Base-by-base conservation (phyloP, 2,329 filamentous ascomycete genomes). In the Dactylellina drechsleri region DNA sequence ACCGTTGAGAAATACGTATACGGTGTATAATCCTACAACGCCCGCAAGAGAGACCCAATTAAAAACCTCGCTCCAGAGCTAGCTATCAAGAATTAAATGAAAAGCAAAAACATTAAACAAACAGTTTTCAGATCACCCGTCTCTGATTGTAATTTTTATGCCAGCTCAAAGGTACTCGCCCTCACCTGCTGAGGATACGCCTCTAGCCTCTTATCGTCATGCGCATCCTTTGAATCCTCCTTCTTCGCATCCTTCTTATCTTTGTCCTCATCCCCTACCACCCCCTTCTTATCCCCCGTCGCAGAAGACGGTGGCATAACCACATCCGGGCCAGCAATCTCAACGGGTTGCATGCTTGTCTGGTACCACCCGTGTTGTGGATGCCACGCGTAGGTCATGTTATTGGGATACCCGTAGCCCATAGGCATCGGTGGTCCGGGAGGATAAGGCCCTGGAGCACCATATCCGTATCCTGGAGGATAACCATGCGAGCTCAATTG, bases 311-410 rank as follows among this genome's bases (percentile, higher is more conserved):
- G 31, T 1, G 70, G 70, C 15, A 62, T 28, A 31, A 10, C 2
- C 10, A 57, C 28, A 10, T 67, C 70, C 5, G 70, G 67, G 50
- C 70, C 62, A 1, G 62, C 62, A 26, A 74, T 67, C 40, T 74
- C 70, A 16, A 74, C 62, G 0, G 52, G 49, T 7, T 74, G 50
- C 23, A 57, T 43, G 2, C 40, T 52, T 8, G 70, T 57, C 26
- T 67, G 62, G 12, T 74, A 74, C 70, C 70, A 74, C n/a, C 70
- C 70, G 28, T 26, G 26, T 5, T 64, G 56, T 47, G 62, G 28
- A 45, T 64, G 36, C 70, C 70, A 74, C 3, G 18, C 16, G 23
- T 18, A 12, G 18, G n/a, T 23, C n/a, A 13, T 23, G 3, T 66
- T 66, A 43, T 66, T 58, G 40, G 59, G 40, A n/a, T 71, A 56